Base-by-base conservation (phyloP, 2,329 filamentous ascomycete genomes). In the Cryphonectria parasitica region DNA sequence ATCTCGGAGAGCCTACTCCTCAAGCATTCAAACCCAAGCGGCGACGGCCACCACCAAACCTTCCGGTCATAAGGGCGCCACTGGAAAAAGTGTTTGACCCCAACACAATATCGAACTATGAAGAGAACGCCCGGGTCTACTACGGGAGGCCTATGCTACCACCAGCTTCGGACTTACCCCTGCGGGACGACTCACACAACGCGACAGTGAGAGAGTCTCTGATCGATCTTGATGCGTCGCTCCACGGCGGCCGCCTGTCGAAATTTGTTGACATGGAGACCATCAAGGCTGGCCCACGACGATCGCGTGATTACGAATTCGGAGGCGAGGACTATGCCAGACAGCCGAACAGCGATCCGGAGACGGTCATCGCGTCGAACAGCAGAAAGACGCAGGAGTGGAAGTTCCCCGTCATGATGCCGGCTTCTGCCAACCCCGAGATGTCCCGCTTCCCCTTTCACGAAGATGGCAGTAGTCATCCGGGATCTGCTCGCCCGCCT, bases 1-100 rank as follows among this genome's bases (percentile, higher is more conserved):
- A 79, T 63, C 79, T 78, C 6, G 69, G 17, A 10, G 79, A 82
- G 31, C 84, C 85, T 13, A 81, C 82, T 28, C 69, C 58, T 34
- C 69, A 64, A 25, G 56, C 58, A 39, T 56, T 36, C 36, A 88
- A 88, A 76, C 80, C 80, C 19, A 88, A 88, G 75, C 80, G 86
- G 17, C 84, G 89, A 25, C 82, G 86, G 67, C 86, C 87, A 25
- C 88, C 88, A 0, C 88, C 89, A 3, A 86, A 89, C 36, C 80
- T 90, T 7, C 86, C 87, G 1, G 86, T 86, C 0, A 80, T 89
- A 72, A 87, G 86, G 73, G 88, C 83, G 13, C 89, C 89, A 0
- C 78, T 91, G 4, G 89, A 91, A 74, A 90, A 90, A 73, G 82
- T 91, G 0, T 91, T 91, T 75, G 89, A 91, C 71, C 88, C 88